Evolutionary conservation across 805 yeast genomes (phyloP).

Genomic region (Candida succiphila): DNA sequence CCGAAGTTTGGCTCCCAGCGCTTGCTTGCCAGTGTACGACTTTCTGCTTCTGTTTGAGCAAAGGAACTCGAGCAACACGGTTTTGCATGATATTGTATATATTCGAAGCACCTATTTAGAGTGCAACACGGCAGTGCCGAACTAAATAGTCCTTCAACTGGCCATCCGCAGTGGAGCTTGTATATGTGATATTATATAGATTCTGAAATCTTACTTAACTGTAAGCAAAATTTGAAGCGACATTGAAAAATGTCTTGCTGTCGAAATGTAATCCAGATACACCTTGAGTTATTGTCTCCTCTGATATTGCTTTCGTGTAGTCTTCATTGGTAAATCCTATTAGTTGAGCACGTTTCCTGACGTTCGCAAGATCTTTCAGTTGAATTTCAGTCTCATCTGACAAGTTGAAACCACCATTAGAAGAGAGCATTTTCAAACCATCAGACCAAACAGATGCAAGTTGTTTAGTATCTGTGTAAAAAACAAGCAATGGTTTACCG

Average conservation of each 20-base stretch:
- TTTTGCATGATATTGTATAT: too few relatives aligned
- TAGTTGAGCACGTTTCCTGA: slow-evolving; percentile 41
- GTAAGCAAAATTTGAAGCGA: background rate
- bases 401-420: slow-evolving; percentile 23
- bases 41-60: too few relatives aligned
- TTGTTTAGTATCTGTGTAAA: slow-evolving; percentile 63
- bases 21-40: too few relatives aligned
- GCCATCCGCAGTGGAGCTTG: too few relatives aligned
- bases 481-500: slow-evolving; percentile 36
- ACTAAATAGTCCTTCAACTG: too few relatives aligned
- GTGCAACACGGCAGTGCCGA: too few relatives aligned
- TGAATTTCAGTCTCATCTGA: slow-evolving; percentile 36
- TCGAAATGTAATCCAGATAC: background rate
- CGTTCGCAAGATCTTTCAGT: slow-evolving; percentile 30
- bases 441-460: slow-evolving; percentile 69
- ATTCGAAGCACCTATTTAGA: too few relatives aligned
- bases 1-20: too few relatives aligned
- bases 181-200: too few relatives aligned
- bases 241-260: background rate
- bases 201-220: too few relatives aligned
- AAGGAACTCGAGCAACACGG: too few relatives aligned
- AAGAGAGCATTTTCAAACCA: slow-evolving; percentile 50
- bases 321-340: slow-evolving; percentile 27
- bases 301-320: background rate
- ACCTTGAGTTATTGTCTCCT: background rate